These are phyloP conservation scores for Metschnikowia santaceciliae DNA, from an alignment of 805 yeast species.

Conservation along the genomic window DNA sequence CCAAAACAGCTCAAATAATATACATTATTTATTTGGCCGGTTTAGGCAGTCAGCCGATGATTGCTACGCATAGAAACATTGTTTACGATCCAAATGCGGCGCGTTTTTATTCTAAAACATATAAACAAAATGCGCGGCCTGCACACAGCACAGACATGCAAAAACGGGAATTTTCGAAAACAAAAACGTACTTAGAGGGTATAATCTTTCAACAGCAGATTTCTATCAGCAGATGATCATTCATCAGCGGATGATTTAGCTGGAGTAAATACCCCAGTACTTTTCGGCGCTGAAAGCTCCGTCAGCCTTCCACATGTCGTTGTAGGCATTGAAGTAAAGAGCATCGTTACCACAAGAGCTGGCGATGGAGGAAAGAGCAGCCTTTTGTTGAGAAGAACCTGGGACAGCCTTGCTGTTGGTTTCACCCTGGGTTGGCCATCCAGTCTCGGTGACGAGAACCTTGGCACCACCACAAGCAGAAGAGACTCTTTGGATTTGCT, in stretches of 20 bases:
- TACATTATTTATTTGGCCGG: no score
- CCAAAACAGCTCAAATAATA: no score
- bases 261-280: constrained; percentile 71
- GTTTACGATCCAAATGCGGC: constrained; percentile 2
- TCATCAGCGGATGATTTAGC: neutral
- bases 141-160: neutral
- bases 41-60: neutral
- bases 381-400: constrained; percentile 64
- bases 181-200: neutral
- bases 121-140: neutral
- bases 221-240: neutral
- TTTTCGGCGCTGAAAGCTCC: constrained; percentile 71
- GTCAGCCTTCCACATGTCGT: constrained; percentile 82
- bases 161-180: neutral
- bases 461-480: constrained; percentile 75
- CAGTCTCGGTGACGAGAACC: constrained; percentile 87
- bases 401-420: constrained; percentile 83
- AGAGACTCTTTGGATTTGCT: constrained; percentile 88
- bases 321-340: constrained; percentile 77
- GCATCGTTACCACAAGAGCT: constrained; percentile 61
- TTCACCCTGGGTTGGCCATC: constrained; percentile 93
- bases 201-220: neutral
- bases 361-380: constrained; percentile 56
- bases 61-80: neutral
- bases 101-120: neutral